phyloP scores from a whole-genome alignment of 106 monocot genomes.

The Dendrobium chrysotoxum region DNA sequence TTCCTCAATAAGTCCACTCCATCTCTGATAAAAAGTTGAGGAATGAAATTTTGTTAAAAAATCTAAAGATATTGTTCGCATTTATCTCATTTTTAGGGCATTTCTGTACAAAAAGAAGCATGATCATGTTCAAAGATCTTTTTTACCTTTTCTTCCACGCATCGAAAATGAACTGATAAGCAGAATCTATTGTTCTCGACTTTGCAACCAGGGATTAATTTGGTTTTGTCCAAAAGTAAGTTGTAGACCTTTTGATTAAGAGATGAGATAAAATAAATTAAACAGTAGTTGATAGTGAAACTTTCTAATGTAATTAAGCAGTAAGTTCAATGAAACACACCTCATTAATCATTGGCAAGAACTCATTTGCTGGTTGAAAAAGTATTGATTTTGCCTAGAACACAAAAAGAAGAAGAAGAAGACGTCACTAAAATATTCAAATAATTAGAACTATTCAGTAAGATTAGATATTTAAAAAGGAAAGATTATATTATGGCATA shows the following conservation, averaged over 20 bases:
- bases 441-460: too few species aligned
- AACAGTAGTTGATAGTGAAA: background rate
- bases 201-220: slow-evolving; percentile 37
- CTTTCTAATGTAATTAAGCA: too few species aligned
- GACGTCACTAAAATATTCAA: too few species aligned
- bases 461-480: background rate
- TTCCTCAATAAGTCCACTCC: slow-evolving; percentile 46
- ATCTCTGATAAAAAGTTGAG: slow-evolving; percentile 27
- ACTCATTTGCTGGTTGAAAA: slow-evolving; percentile 46
- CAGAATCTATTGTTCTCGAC: slow-evolving; percentile 88
- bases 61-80: background rate
- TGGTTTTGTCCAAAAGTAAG: slow-evolving; percentile 40
- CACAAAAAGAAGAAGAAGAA: background rate
- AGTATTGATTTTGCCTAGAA: slow-evolving; percentile 19
- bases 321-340: slow-evolving; percentile 10
- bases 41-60: background rate
- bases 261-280: background rate
- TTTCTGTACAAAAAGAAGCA: background rate
- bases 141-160: slow-evolving; percentile 41
- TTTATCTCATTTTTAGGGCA: background rate
- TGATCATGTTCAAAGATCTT: background rate
- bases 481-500: background rate
- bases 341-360: slow-evolving; percentile 46
- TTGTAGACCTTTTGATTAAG: slow-evolving; percentile 36
- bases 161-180: slow-evolving; percentile 65